These are phyloP conservation scores for Kwoniella bestiolae DNA, from an alignment of 768 basidiomycete genomes.

Conservation along the genomic window DNA sequence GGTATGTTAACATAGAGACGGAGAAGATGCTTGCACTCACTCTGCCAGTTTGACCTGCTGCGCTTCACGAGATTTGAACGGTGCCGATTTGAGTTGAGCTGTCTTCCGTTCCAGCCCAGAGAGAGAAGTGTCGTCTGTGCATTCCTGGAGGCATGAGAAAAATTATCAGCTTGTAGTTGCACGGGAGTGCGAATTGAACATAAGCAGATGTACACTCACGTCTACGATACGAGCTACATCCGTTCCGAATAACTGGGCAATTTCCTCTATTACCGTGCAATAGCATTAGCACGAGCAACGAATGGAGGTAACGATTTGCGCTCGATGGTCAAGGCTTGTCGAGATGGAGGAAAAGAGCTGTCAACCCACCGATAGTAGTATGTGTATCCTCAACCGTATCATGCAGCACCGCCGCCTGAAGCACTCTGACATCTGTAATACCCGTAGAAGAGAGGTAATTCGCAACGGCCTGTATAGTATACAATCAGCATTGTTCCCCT, in stretches of 20 bases:
- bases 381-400: conserved; percentile 59
- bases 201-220: conserved; percentile 19
- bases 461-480: conserved; percentile 42
- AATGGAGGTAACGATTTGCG: too few relatives aligned
- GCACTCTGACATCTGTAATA: conserved; percentile 47
- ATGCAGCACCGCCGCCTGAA: conserved; percentile 57
- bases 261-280: conserved; percentile 37
- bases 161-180: neutral
- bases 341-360: neutral
- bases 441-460: conserved; percentile 54
- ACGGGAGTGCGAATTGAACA: neutral
- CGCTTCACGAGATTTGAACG: conserved; percentile 49
- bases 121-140: conserved; percentile 48
- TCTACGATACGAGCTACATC: conserved; percentile 55
- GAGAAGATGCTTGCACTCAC: conserved; percentile 32
- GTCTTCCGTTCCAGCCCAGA: conserved; percentile 44
- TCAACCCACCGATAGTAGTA: conserved; percentile 42
- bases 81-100: conserved; percentile 49
- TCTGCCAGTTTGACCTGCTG: conserved; percentile 56
- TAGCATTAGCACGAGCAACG: neutral
- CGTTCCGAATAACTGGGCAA: conserved; percentile 49
- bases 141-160: conserved; percentile 39
- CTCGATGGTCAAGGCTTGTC: too few relatives aligned
- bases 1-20: neutral
- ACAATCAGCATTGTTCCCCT: conserved; percentile 4